Percentiles rank a stretch among this genome's conserved stretches.
These are phyloP conservation scores for Durio zibethinus DNA, from an alignment of 345 rosid species.

Conservation along the genomic window DNA sequence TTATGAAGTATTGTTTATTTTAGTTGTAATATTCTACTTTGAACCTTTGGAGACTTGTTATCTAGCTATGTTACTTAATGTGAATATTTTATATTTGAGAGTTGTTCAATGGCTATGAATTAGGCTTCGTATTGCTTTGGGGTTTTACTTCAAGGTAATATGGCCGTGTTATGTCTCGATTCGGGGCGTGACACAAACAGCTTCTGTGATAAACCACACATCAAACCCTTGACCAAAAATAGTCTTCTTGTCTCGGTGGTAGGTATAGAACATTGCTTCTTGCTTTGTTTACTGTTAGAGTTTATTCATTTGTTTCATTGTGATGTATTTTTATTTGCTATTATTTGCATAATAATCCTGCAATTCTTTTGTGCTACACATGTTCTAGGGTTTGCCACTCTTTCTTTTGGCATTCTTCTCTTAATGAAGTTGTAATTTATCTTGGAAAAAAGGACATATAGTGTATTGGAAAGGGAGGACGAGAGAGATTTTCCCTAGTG, in stretches of 20 bases:
- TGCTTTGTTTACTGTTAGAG: background rate
- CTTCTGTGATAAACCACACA: constrained; percentile 65
- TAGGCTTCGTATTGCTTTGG: too few species aligned
- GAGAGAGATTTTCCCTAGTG: background rate
- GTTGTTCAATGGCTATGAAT: too few species aligned
- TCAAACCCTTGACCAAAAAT: constrained; percentile 55
- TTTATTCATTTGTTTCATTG: background rate
- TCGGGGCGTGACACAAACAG: too few species aligned
- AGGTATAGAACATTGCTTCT: constrained; percentile 21
- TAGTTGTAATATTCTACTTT: too few species aligned
- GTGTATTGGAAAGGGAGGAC: background rate
- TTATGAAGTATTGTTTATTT: too few species aligned
- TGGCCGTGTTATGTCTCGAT: too few species aligned
- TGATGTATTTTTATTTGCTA: background rate
- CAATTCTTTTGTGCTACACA: background rate
- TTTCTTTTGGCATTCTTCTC: background rate
- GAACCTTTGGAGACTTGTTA: too few species aligned
- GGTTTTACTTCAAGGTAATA: too few species aligned
- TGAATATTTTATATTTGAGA: too few species aligned
- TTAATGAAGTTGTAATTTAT: background rate
- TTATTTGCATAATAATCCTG: background rate
- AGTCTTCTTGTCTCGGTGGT: constrained; percentile 85
- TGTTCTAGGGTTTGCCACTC: background rate
- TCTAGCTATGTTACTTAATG: too few species aligned
- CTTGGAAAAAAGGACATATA: background rate